A percentile compares a stretch with the other conserved stretches of the same genome.
These are phyloP conservation scores for Trichoderma reesei DNA, from an alignment of 495 filamentous ascomycete genomes.

Conservation along the genomic window DNA sequence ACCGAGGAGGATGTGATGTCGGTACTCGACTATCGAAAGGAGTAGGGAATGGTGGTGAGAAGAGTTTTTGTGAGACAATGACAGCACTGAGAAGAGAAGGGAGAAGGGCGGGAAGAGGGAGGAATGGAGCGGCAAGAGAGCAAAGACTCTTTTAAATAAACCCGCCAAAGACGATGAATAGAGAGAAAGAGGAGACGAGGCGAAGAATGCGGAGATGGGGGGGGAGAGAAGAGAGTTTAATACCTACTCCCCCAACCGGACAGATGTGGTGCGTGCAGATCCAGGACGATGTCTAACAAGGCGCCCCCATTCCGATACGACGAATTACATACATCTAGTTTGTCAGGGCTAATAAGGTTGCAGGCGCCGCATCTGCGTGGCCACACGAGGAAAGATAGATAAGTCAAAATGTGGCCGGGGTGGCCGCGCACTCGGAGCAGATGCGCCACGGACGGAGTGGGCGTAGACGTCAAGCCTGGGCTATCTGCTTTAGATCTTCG, in stretches of 20 bases:
- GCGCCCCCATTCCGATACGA: not conserved
- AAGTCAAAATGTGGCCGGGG: not conserved
- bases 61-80: not conserved
- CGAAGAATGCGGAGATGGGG: slow-evolving; percentile 1
- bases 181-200: not conserved
- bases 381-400: not conserved
- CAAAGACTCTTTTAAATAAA: not conserved
- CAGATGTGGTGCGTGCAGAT: not conserved
- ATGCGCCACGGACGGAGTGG: not conserved
- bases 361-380: not conserved
- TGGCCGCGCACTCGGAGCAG: not conserved
- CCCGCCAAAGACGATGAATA: not conserved
- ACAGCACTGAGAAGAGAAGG: too few relatives aligned
- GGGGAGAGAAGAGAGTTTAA: not conserved
- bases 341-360: not conserved
- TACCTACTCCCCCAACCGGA: not conserved
- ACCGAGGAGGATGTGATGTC: not conserved
- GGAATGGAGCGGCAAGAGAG: too few relatives aligned
- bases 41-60: not conserved
- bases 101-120: too few relatives aligned
- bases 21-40: not conserved
- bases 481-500: not conserved
- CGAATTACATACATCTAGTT: too few relatives aligned
- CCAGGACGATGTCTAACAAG: not conserved
- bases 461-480: not conserved